Base-by-base conservation (phyloP, 2,329 filamentous ascomycete species). In the Fusarium chuoi region DNA sequence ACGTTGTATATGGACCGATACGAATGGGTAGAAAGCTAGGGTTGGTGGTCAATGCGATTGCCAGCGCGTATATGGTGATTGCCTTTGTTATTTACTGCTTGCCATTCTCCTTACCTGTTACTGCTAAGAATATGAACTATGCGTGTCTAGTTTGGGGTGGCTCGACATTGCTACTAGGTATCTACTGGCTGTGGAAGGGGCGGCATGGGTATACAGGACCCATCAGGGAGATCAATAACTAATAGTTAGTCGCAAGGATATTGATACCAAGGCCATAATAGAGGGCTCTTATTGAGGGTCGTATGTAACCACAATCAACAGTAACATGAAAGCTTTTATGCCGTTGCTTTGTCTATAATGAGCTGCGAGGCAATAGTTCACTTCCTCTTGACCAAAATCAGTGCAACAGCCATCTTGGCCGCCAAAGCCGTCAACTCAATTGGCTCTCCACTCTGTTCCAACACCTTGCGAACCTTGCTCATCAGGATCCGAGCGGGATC, bases 341-440 rank as follows among this genome's bases (percentile, higher is more conserved):
- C 15, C 12, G 0, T 14, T 20, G 12, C 6, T 4, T n/a, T 14
- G 4, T 2, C 1, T 8, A 24, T 24, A 15, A 3, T 7, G 17
- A 24, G 1, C 1, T 17, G 45, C 3, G 8, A 4, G 6, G 2
- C 9, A 8, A 22, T 8, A 6, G 3, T 0, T 35, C 8, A 63
- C 22, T 17, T 44, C 22, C 22, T 55, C 33, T 66, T 70, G 1
- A 61, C 60, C 3, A 70, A 7, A 8, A 70, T 44, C 5, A 66
- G 12, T 0, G 60, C 60, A 24, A 70, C 22, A 8, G 42, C 33
- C 38, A 45, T 41, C 13, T 17, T 35, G 1, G 48, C 52, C 0
- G 54, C n/a, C 28, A 70, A 7, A 0, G 7, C 24, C 1, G 66
- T 26, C 5, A 65, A 9, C 4, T 66, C 60, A 2, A 70, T 35